Conservation (phyloP, 2,329 filamentous ascomycete species). For the Fusarium odoratissimum region DNA sequence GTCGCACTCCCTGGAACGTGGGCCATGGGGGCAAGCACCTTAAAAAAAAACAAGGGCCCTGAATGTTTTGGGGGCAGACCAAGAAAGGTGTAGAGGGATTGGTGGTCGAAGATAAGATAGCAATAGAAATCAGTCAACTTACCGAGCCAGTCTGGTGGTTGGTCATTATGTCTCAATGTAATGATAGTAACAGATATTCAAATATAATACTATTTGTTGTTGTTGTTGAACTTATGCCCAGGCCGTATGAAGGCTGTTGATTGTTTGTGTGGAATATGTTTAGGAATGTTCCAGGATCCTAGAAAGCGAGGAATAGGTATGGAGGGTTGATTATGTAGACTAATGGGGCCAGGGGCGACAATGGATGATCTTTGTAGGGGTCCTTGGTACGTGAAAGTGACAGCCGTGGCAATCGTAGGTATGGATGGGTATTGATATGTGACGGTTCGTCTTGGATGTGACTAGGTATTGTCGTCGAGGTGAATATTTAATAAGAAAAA, state of each 20-base stretch:
- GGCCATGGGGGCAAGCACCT: conserved; percentile 17
- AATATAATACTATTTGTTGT: neutral
- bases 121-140: neutral
- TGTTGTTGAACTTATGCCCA: conserved; percentile 3
- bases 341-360: conserved; percentile 22
- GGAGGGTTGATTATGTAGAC: conserved; percentile 30
- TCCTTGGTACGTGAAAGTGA: conserved; percentile 2
- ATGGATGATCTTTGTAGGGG: conserved; percentile 35
- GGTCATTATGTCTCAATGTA: neutral
- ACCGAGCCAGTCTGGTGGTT: neutral
- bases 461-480: neutral
- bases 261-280: conserved; percentile 41
- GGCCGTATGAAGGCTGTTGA: neutral
- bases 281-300: conserved; percentile 44
- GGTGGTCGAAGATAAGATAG: neutral
- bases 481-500: conserved; percentile 12
- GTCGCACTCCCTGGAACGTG: conserved; percentile 45
- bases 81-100: neutral
- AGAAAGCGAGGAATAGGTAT: conserved; percentile 14
- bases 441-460: neutral
- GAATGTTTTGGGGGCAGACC: neutral
- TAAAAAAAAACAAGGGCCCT: neutral
- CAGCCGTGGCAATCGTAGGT: conserved; percentile 6
- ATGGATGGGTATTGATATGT: neutral
- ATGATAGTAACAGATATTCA: neutral